Evolutionary conservation across 169 alveolate genomes (phyloP).

Genomic region (Plasmodium coatneyi): DNA sequence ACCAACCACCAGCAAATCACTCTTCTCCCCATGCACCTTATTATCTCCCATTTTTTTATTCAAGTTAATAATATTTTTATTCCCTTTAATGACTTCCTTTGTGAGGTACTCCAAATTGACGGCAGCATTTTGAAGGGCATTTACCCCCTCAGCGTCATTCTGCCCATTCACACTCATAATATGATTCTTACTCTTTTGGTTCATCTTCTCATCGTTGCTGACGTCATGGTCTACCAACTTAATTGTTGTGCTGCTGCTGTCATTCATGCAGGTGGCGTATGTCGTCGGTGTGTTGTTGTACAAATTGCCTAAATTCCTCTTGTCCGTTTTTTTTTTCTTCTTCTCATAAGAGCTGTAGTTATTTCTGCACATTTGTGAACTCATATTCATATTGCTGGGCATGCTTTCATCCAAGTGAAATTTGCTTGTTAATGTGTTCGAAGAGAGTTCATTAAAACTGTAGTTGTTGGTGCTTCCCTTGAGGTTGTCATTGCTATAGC

Average conservation of each 20-base stretch:
- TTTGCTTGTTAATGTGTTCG: constrained; percentile 30
- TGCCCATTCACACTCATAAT: background rate
- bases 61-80: background rate
- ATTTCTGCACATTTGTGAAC: background rate
- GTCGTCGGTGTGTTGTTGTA: constrained; percentile 2
- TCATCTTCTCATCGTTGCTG: background rate
- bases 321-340: constrained; percentile 22
- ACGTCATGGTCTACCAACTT: background rate
- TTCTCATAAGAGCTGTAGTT: constrained; percentile 8
- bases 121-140: background rate
- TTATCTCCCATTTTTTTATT: background rate
- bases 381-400: constrained; percentile 23
- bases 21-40: background rate
- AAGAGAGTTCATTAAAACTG: constrained; percentile 23
- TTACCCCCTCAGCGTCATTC: background rate
- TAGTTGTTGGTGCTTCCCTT: constrained; percentile 12
- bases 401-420: background rate
- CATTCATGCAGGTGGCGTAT: background rate
- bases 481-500: constrained; percentile 54
- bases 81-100: background rate
- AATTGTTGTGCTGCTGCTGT: background rate
- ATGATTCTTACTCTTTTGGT: background rate
- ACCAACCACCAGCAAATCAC: too few relatives aligned
- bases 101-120: background rate
- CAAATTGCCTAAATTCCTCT: background rate